A percentile compares a stretch with the other conserved stretches of the same genome.
phyloP scores from a whole-genome alignment of 495 filamentous ascomycete species.

The Xylaria scruposa region DNA sequence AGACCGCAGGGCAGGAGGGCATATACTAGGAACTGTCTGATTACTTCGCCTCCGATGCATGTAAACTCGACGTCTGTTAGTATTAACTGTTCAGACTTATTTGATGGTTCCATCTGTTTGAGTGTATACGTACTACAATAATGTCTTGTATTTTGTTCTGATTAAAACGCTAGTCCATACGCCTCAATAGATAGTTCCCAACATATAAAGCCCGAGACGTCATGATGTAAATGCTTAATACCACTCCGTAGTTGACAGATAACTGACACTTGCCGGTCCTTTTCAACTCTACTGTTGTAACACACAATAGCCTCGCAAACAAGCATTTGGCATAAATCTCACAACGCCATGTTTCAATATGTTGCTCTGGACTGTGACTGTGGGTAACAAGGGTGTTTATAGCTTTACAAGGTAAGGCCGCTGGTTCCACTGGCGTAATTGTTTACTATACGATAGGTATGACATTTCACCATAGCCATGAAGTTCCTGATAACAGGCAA shows the following conservation, averaged over 20 bases:
- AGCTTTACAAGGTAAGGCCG: not conserved
- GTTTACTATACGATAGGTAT: not conserved
- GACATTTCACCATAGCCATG: not conserved
- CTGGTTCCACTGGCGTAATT: not conserved
- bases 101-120: not conserved
- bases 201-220: not conserved
- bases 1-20: too few species aligned
- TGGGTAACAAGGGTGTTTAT: not conserved
- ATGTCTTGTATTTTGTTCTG: not conserved
- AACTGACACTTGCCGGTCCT: not conserved
- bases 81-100: not conserved
- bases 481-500: not conserved
- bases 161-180: not conserved
- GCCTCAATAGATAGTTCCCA: not conserved
- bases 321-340: constrained; percentile 6
- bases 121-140: not conserved
- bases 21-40: not conserved
- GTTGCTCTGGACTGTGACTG: not conserved
- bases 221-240: not conserved
- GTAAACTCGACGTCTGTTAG: not conserved
- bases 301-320: not conserved
- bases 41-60: not conserved
- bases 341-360: constrained; percentile 11
- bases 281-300: not conserved
- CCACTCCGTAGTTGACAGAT: not conserved